Evolutionary conservation across 495 filamentous ascomycete genomes (phyloP), one percentile per base, ranked within the genome.

Genomic region (Penicillium psychrofluorescens): DNA sequence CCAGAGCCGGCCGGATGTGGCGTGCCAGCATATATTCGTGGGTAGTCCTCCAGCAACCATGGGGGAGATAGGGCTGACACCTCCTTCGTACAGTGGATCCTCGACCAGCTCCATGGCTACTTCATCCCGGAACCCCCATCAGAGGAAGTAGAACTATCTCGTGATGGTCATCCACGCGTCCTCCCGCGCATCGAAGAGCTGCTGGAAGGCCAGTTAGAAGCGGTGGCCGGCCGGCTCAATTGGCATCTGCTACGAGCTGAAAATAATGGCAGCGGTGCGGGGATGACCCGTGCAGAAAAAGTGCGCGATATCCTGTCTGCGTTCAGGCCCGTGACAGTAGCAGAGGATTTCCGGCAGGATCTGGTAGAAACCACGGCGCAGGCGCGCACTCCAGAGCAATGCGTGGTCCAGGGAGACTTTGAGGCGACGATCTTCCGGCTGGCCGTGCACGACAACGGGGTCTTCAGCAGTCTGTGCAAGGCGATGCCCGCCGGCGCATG

Each of bases 381-480:
- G 13, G 27, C 49, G 6, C 53, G 59, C 8, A 66, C 63, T 15
- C 53, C 64, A 14, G 69, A 74, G 49, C 61, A 71, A 34, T 67
- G 69, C 46, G 64, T 74, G 11, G 65, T 75, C 8, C 72, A 71
- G 43, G 67, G 66, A 2, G 69, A 74, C 40, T 62, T 76, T n/a
- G 67, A 70, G 41, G 66, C 66, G 12, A 78, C 74, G 1, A 62
- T 76, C 35, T 77, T 75, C 53, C 60, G 68, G 7, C 64, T 77
- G 0, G 72, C 72, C 7, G 62, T 75, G 5, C 63, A 70, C 43
- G 70, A 77, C 40, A 61, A 72, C 29, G 53, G 58, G 13, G 63
- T 76, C 40, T 74, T 63, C 45, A 51, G 49, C 27, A 69, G 62
- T 43, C 59, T 78, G 10, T 71, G 68, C 48, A 68, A 70, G 42